Conservation (phyloP, 805 yeast genomes). For the Schwanniomyces polymorphus region DNA sequence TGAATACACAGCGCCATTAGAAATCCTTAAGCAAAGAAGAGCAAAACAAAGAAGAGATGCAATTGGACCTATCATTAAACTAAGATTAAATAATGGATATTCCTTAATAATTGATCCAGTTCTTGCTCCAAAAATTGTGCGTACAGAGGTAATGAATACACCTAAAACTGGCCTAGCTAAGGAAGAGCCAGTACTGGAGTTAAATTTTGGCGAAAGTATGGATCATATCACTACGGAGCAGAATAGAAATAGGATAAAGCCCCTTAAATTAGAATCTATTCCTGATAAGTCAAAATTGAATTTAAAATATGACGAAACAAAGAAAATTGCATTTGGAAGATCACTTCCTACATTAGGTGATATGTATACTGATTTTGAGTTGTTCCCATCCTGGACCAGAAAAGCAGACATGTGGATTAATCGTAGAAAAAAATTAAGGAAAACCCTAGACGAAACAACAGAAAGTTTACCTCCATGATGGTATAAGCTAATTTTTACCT, state of each 20-base stretch:
- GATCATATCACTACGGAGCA: not conserved
- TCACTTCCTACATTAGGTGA: slow-evolving; percentile 3
- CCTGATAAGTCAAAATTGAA: not conserved
- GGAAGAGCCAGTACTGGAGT: not conserved
- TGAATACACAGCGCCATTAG: slow-evolving; percentile 25
- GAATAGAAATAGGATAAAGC: not conserved
- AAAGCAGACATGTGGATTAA: slow-evolving; percentile 4
- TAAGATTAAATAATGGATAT: slow-evolving; percentile 37
- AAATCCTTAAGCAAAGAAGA: slow-evolving; percentile 21
- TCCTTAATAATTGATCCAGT: slow-evolving; percentile 42
- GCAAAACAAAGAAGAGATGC: slow-evolving; percentile 17
- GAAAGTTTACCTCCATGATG: too few species aligned
- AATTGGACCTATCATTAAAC: slow-evolving; percentile 36
- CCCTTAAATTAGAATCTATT: not conserved
- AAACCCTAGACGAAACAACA: not conserved
- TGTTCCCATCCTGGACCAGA: slow-evolving; percentile 1
- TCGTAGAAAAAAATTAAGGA: slow-evolving; percentile 4
- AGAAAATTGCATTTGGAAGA: slow-evolving; percentile 7
- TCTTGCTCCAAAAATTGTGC: slow-evolving; percentile 20
- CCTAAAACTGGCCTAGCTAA: not conserved
- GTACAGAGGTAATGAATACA: not conserved
- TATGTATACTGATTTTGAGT: not conserved
- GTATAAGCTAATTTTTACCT: not conserved
- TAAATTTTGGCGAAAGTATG: not conserved
- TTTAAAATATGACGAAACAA: not conserved